Base-by-base conservation (phyloP, 306 rosid species). In the Prunus dulcis region DNA sequence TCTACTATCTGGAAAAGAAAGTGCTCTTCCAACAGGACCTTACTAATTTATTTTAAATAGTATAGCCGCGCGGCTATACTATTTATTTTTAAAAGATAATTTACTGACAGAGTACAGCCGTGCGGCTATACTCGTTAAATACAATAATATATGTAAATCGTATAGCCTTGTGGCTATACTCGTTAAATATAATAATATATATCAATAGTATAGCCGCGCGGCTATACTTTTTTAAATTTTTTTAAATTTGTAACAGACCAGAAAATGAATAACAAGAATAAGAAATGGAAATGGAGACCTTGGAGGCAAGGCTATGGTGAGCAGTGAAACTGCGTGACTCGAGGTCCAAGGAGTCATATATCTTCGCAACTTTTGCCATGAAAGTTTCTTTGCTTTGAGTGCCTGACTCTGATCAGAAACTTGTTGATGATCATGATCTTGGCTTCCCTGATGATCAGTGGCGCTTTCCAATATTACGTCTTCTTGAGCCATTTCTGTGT, bases 1-100 rank as follows among this genome's bases (percentile, higher is more conserved):
- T 88, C 86, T 0, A 94, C 88, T 22, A 76, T 74, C 1, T 88
- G 88, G 22, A 88, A 91, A 0, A 88, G 75, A 23, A 91, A 91
- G 15, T 94, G 80, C 79, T 94, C 96, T 53, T 85, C 90, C 43
- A 9, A 10, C 0, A 85, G 77, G 34, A 90, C 89, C 76, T 86
- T 91, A 74, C 97, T 88, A 18, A 93, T 71, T 91, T 91, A 67
- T 5, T 32, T 34, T 34, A 34, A 34, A 34, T 1, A 0, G 8
- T 34, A 34, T 34, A 6, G 41, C 41, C 41, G 8, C 0, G 8
- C 8, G 41, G 41, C 8, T 6, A 34, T 5, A 34, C 8, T 1
- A 6, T 34, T 34, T 34, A 32, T 32, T 34, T 32, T 1, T 32
- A 0, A 34, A 34, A 5, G 2, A 34, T 5, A 34, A 34, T 34